Percentiles rank a stretch among this genome's conserved stretches.
Conservation (phyloP, 768 basidiomycete genomes). For the Floccularia luteovirens region DNA sequence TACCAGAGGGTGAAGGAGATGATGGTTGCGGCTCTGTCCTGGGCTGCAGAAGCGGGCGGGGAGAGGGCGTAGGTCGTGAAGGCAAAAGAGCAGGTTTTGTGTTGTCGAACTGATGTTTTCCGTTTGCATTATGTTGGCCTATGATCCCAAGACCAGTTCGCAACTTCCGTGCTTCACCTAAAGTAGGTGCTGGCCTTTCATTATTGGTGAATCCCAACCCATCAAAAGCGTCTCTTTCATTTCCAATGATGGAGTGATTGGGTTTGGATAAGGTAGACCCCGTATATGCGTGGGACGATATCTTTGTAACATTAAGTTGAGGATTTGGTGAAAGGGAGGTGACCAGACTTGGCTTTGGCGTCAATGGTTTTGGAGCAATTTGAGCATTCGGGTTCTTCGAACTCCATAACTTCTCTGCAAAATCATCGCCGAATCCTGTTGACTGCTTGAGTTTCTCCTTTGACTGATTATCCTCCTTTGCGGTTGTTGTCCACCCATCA, state of each 20-base stretch:
- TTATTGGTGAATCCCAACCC: slow-evolving; percentile 49
- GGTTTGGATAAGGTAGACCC: slow-evolving; percentile 5
- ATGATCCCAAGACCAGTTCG: slow-evolving; percentile 63
- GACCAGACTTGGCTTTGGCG: slow-evolving; percentile 13
- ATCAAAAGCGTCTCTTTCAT: slow-evolving; percentile 70
- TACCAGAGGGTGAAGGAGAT: slow-evolving; percentile 21
- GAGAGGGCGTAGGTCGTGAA: slow-evolving; percentile 28
- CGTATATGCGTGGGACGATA: slow-evolving; percentile 16
- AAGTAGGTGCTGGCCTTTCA: slow-evolving; percentile 49
- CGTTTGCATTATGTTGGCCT: slow-evolving; percentile 15
- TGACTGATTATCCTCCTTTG: slow-evolving; percentile 13
- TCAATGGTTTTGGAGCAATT: slow-evolving; percentile 11
- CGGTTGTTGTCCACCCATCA: slow-evolving; percentile 33
- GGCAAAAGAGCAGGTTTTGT: slow-evolving; percentile 15
- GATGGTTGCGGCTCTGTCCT: slow-evolving; percentile 18
- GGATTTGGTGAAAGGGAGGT: slow-evolving; percentile 4
- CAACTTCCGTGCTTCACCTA: slow-evolving; percentile 69
- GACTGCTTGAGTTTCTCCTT: slow-evolving; percentile 9
- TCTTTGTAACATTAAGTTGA: too few relatives aligned
- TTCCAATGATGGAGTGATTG: not conserved
- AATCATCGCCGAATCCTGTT: slow-evolving; percentile 65
- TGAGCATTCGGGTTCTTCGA: slow-evolving; percentile 31
- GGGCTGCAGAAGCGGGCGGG: slow-evolving; percentile 16
- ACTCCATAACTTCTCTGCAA: slow-evolving; percentile 48
- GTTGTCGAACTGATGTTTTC: slow-evolving; percentile 19